Evolutionary conservation across 1,284 basidiomycete genomes (phyloP).

Genomic region (Leccinum variabile): DNA sequence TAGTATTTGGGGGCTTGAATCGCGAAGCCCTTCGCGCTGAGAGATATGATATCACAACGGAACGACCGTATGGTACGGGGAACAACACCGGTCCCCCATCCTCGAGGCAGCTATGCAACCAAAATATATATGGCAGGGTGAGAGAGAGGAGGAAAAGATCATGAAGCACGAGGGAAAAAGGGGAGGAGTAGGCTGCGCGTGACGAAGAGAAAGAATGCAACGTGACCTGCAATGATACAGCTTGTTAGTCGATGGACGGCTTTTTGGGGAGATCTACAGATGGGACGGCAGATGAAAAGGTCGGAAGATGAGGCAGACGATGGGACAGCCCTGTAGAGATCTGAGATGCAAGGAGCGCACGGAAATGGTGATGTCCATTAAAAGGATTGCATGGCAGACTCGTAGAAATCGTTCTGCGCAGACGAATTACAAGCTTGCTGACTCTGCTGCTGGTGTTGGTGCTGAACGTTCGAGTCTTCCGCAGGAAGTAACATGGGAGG

Average conservation of each 20-base stretch:
- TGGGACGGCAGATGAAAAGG: slow-evolving; percentile 1
- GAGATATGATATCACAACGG: too few relatives aligned
- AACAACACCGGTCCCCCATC: too few relatives aligned
- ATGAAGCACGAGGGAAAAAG: too few relatives aligned
- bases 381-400: slow-evolving; percentile 32
- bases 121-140: too few relatives aligned
- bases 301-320: not conserved
- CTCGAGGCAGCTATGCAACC: too few relatives aligned
- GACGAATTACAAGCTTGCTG: slow-evolving; percentile 34
- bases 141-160: too few relatives aligned
- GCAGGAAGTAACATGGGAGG: slow-evolving; percentile 53
- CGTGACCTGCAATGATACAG: too few relatives aligned
- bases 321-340: slow-evolving; percentile 8
- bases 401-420: slow-evolving; percentile 29
- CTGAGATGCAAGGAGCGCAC: slow-evolving; percentile 11
- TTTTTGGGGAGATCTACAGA: slow-evolving; percentile 23
- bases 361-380: slow-evolving; percentile 16
- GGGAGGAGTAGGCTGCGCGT: too few relatives aligned
- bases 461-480: slow-evolving; percentile 35
- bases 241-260: not conserved
- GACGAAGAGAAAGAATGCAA: too few relatives aligned
- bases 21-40: too few relatives aligned
- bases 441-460: slow-evolving; percentile 36
- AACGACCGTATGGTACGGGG: too few relatives aligned
- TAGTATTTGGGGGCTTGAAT: too few relatives aligned